phyloP scores from a whole-genome alignment of 345 rosid species.

The Salix dunnii region DNA sequence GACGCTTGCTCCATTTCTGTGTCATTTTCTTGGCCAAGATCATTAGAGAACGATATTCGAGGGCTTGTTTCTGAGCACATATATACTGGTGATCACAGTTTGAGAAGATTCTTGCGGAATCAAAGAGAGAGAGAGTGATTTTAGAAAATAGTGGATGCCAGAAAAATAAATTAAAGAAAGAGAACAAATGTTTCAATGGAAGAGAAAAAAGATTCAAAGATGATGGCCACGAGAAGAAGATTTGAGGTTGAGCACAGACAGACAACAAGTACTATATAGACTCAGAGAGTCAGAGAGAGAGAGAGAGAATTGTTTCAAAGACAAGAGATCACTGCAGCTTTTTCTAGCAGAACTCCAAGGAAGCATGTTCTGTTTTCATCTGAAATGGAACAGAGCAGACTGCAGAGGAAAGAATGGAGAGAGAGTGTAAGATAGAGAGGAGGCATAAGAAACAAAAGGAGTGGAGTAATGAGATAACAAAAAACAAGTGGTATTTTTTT shows the following conservation, averaged over 20 bases:
- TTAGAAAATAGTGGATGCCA: background rate
- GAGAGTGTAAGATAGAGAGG: background rate
- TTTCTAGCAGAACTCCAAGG: slow-evolving; percentile 3
- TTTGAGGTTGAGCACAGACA: slow-evolving; percentile 9
- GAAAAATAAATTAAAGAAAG: slow-evolving; percentile 1
- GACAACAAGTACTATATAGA: slow-evolving; percentile 4
- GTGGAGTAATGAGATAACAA: slow-evolving; percentile 5
- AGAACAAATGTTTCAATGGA: background rate
- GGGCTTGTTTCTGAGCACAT: slow-evolving; percentile 61
- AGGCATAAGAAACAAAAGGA: background rate
- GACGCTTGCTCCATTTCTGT: slow-evolving; percentile 16
- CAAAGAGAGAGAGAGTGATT: no score
- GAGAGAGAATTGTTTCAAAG: background rate
- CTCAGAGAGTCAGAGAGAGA: background rate
- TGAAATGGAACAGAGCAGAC: slow-evolving; percentile 22
- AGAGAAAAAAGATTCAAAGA: slow-evolving; percentile 21
- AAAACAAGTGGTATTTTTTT: no score
- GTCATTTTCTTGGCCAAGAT: slow-evolving; percentile 40
- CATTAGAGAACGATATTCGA: slow-evolving; percentile 54
- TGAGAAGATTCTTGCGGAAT: background rate
- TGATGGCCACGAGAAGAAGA: slow-evolving; percentile 19
- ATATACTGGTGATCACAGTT: slow-evolving; percentile 6
- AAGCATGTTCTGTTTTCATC: slow-evolving; percentile 14
- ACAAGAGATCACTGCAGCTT: slow-evolving; percentile 1
- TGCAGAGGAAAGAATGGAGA: slow-evolving; percentile 8